Percentiles rank a stretch among this genome's conserved stretches.
These are phyloP conservation scores for Trichosporon inkin DNA, from an alignment of 1,284 basidiomycete genomes.

Conservation along the genomic window DNA sequence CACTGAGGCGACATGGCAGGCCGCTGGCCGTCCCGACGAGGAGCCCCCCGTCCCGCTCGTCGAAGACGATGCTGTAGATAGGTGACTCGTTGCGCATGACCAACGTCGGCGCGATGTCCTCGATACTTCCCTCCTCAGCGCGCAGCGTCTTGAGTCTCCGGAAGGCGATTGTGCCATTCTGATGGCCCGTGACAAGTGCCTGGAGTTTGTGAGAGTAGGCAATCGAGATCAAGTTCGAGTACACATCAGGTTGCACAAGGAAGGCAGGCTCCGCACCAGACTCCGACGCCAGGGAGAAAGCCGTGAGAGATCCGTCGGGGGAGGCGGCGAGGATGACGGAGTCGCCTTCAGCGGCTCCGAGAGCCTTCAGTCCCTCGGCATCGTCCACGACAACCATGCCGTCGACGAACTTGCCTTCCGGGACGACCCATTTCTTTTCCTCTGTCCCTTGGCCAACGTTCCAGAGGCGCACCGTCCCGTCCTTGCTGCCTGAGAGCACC, in stretches of 20 bases:
- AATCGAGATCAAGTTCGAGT: conserved; percentile 57
- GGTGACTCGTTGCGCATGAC: conserved; percentile 59
- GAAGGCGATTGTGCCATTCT: conserved; percentile 59
- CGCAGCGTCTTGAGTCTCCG: conserved; percentile 54
- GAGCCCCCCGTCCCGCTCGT: conserved; percentile 24
- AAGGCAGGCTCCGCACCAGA: conserved; percentile 48
- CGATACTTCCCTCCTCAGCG: conserved; percentile 42
- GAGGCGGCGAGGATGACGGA: conserved; percentile 55
- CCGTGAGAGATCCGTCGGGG: conserved; percentile 54
- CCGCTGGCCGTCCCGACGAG: conserved; percentile 44
- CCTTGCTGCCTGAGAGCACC: conserved; percentile 59
- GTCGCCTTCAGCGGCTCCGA: conserved; percentile 27
- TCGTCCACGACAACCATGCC: conserved; percentile 29
- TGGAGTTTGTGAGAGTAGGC: conserved; percentile 52
- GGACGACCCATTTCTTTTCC: conserved; percentile 48
- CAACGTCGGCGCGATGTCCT: conserved; percentile 16
- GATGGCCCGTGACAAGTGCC: conserved; percentile 62
- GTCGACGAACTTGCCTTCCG: conserved; percentile 36
- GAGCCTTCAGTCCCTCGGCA: conserved; percentile 27
- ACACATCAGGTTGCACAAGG: conserved; percentile 23
- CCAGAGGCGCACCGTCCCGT: conserved; percentile 70
- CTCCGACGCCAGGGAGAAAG: conserved; percentile 55
- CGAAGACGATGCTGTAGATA: conserved; percentile 57
- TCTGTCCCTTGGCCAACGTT: conserved; percentile 61
- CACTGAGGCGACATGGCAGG: conserved; percentile 36